Evolutionary conservation across 2,329 filamentous ascomycete species (phyloP).

Genomic region (Epichloe gansuensis): DNA sequence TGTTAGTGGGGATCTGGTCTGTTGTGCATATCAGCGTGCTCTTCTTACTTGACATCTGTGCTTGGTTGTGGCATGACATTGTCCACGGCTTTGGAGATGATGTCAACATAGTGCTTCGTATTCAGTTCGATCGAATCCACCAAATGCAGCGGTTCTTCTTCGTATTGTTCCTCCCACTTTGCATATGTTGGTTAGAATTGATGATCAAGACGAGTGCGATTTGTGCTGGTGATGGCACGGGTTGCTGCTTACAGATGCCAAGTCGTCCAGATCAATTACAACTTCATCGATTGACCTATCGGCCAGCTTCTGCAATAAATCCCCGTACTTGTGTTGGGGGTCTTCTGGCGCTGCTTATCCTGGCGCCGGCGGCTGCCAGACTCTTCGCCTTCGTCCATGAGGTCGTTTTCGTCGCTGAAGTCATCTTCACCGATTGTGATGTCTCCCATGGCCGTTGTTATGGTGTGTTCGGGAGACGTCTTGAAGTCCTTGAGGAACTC

Average conservation of each 20-base stretch:
- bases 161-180: slow-evolving; percentile 66
- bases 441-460: slow-evolving; percentile 71
- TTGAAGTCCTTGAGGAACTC: slow-evolving; percentile 86
- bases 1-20: background rate
- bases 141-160: slow-evolving; percentile 53
- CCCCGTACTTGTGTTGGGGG: slow-evolving; percentile 75
- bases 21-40: background rate
- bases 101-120: slow-evolving; percentile 89
- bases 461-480: slow-evolving; percentile 54
- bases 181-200: background rate
- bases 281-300: slow-evolving; percentile 69
- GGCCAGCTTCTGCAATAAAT: slow-evolving; percentile 75
- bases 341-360: slow-evolving; percentile 34
- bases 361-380: slow-evolving; percentile 37
- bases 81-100: slow-evolving; percentile 81
- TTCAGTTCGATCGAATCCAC: slow-evolving; percentile 81
- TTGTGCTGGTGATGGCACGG: background rate
- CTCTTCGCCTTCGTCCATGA: slow-evolving; percentile 73
- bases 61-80: slow-evolving; percentile 70
- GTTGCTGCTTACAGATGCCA: slow-evolving; percentile 49
- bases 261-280: slow-evolving; percentile 78
- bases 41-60: slow-evolving; percentile 58
- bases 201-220: background rate
- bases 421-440: slow-evolving; percentile 82
- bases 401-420: slow-evolving; percentile 81